A percentile compares a stretch with the other conserved stretches of the same genome.
phyloP scores from a whole-genome alignment of 805 yeast species.

The Lipomyces orientalis region DNA sequence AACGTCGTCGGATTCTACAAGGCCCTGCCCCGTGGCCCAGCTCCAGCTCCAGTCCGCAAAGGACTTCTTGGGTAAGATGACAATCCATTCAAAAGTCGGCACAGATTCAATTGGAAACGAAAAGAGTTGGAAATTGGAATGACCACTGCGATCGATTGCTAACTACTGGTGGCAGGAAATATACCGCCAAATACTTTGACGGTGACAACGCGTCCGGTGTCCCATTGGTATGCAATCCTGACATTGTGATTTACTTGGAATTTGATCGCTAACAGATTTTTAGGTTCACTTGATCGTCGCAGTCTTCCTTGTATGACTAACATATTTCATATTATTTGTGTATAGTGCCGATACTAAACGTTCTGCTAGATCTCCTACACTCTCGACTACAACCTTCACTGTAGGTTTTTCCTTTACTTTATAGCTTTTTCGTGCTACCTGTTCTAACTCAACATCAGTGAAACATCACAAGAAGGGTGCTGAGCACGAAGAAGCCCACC shows the following conservation, averaged over 20 bases:
- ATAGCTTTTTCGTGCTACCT: neutral
- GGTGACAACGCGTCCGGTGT: constrained; percentile 83
- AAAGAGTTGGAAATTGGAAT: neutral
- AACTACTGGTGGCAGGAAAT: constrained; percentile 42
- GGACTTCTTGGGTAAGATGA: constrained; percentile 39
- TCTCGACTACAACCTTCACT: constrained; percentile 90
- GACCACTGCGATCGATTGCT: neutral
- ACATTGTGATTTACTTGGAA: constrained; percentile 17
- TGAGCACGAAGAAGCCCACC: constrained; percentile 22
- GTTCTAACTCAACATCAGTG: constrained; percentile 19
- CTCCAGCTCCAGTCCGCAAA: constrained; percentile 66
- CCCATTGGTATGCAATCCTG: constrained; percentile 55
- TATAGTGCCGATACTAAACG: constrained; percentile 41
- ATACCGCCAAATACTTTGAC: constrained; percentile 84
- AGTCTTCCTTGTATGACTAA: constrained; percentile 43
- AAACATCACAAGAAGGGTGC: constrained; percentile 35
- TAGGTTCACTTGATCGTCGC: constrained; percentile 32
- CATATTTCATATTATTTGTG: constrained; percentile 44
- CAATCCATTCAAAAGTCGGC: neutral
- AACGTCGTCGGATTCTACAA: constrained; percentile 95
- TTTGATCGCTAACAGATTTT: neutral
- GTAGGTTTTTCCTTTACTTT: constrained; percentile 12
- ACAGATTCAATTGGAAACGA: neutral
- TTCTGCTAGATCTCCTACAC: constrained; percentile 78
- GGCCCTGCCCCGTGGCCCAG: constrained; percentile 92